Evolutionary conservation across 179 eudicot species (phyloP), one percentile per base, ranked within the genome.

Genomic region (Camellia oleifera): DNA sequence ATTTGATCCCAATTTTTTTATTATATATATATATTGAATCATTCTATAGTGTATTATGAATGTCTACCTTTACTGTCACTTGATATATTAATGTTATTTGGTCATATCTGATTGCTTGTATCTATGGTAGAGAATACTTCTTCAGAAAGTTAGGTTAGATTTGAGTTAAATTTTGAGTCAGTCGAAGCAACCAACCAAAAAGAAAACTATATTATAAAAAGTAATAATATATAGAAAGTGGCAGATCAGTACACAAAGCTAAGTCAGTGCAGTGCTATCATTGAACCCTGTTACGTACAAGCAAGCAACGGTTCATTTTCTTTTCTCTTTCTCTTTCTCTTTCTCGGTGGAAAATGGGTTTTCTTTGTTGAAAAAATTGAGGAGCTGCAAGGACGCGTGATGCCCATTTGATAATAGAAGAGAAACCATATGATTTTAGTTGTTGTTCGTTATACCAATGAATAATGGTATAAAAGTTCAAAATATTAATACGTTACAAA

Each of bases 331-430:
- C 74, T 17, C 74, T 17, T 50, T 13, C 72, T 14, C 53, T 14
- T 52, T 14, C 72, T 14, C 45, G 2, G 75, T 12, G 75, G 75
- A 20, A 48, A 11, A 71, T 46, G 75, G 75, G 48, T 69, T 46
- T 54, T 6, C 52, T 53, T 73, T 54, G 45, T 32, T 66, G 67
- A 68, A 57, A 69, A 32, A 78, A 13, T 78, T 78, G 80, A 78
- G 80, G 75, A 78, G 13, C 75, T 78, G 80, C 80, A 78, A 69
- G 66, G 75, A 46, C 80, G 69, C 75, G 80, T 78, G 80, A 78
- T 69, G 75, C 80, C 80, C 80, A 78, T 78, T 78, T 78, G 10
- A 42, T 68, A 54, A 69, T 78, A 57, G 57, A 71, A 48, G 75
- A 48, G 57, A 71, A 71, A 46, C 75, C 75, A 32, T 32, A 32